A percentile compares a stretch with the other conserved stretches of the same genome.
Conservation (phyloP, 768 basidiomycete species). For the Hericium coralloides region DNA sequence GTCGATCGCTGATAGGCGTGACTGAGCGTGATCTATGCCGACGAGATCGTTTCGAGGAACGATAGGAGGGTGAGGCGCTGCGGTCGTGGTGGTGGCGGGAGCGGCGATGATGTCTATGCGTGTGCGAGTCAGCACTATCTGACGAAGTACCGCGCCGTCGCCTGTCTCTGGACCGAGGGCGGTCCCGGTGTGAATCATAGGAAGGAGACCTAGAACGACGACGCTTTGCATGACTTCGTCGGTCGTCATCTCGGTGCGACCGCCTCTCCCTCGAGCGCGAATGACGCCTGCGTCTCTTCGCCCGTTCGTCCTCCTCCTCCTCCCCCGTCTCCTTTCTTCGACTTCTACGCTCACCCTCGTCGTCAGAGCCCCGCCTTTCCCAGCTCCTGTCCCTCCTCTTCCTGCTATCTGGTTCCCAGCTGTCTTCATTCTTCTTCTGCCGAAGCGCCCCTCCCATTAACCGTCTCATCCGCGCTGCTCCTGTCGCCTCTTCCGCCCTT, state of each 20-base stretch:
- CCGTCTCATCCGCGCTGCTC: conserved; percentile 49
- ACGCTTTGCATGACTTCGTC: background rate
- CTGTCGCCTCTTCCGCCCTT: conserved; percentile 69
- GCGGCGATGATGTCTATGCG: background rate
- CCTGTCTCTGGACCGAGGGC: background rate
- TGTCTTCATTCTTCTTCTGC: conserved; percentile 22
- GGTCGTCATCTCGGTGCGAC: background rate
- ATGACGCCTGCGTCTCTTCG: conserved; percentile 19
- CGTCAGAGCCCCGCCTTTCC: conserved; percentile 37
- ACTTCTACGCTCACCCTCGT: conserved; percentile 20
- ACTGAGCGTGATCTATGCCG: conserved; percentile 1
- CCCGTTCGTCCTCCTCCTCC: conserved; percentile 27
- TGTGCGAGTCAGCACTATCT: background rate
- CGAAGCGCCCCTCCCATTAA: conserved; percentile 21
- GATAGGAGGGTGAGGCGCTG: background rate
- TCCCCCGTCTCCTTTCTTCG: conserved; percentile 27
- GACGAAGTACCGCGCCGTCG: background rate
- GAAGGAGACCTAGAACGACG: conserved; percentile 14
- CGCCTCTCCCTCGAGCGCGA: conserved; percentile 21
- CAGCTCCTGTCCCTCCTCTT: conserved; percentile 40
- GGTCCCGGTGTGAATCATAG: conserved; percentile 10
- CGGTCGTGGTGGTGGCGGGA: background rate
- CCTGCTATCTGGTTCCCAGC: conserved; percentile 35
- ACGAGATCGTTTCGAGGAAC: conserved; percentile 4
- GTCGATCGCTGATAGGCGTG: background rate